Evolutionary conservation across 2,329 filamentous ascomycete genomes (phyloP).

Genomic region (Neofusicoccum parvum): DNA sequence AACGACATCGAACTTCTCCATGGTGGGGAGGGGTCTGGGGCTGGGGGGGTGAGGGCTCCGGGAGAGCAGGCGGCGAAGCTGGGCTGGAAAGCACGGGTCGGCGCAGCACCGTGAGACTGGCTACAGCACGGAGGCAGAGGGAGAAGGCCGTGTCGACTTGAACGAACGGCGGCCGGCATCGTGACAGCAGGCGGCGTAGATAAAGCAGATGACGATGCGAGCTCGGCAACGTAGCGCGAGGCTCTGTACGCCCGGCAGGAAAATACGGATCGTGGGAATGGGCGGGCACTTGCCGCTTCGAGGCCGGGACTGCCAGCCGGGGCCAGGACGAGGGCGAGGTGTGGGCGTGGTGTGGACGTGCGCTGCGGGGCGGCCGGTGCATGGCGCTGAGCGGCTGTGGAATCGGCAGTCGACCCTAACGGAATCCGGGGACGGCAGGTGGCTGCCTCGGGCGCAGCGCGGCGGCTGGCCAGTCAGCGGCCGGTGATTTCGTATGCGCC

Average conservation of each 20-base stretch:
- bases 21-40: neutral
- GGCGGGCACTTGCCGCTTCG: no score
- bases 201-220: neutral
- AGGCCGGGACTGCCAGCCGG: neutral
- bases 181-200: neutral
- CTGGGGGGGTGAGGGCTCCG: no score
- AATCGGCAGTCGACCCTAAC: conserved; percentile 1
- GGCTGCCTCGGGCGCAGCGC: neutral
- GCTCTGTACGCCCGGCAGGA: neutral
- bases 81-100: neutral
- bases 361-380: conserved; percentile 9
- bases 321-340: neutral
- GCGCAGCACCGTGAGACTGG: neutral
- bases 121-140: neutral
- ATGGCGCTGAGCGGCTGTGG: neutral
- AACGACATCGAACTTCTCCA: conserved; percentile 67
- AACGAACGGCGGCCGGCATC: neutral
- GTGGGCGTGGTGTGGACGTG: neutral
- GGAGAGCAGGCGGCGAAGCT: neutral
- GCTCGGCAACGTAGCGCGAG: conserved; percentile 5
- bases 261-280: neutral
- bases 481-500: neutral
- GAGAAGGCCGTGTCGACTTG: neutral
- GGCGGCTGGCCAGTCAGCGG: neutral
- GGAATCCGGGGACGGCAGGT: conserved; percentile 17